A percentile compares a stretch with the other conserved stretches of the same genome.
Evolutionary conservation across 495 filamentous ascomycete species (phyloP).

Genomic region (Platismatia glauca): DNA sequence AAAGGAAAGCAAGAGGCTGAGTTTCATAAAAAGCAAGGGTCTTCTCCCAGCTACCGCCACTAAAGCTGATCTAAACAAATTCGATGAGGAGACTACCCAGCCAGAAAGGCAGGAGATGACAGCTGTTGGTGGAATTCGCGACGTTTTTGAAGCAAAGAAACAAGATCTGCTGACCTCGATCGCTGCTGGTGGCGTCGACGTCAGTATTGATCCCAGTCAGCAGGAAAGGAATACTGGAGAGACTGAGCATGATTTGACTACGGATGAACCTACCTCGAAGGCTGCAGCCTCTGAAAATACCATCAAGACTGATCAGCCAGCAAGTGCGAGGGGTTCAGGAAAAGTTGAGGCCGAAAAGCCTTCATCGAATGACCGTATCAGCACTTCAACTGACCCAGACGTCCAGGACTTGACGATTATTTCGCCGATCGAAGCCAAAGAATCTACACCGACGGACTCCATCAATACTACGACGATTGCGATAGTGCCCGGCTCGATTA

Average conservation of each 20-base stretch:
- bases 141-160: conserved; percentile 43
- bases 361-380: not conserved
- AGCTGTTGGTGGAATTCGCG: conserved; percentile 16
- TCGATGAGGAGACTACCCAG: conserved; percentile 24
- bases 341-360: not conserved
- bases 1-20: conserved; percentile 39
- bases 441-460: not conserved
- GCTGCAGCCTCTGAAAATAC: not conserved
- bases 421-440: not conserved
- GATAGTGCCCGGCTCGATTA: not conserved
- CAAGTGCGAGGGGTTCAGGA: not conserved
- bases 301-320: not conserved
- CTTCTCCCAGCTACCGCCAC: conserved; percentile 41
- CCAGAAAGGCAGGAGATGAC: conserved; percentile 18
- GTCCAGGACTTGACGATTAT: not conserved
- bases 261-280: not conserved
- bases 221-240: not conserved
- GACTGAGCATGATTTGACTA: not conserved
- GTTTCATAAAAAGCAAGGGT: conserved; percentile 42
- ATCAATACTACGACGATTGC: not conserved
- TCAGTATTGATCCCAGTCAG: not conserved
- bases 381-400: not conserved
- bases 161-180: conserved; percentile 44
- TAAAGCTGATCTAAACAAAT: conserved; percentile 37
- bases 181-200: conserved; percentile 36